Conservation (phyloP, 768 basidiomycete species). For the Leccinum sublutescens region DNA sequence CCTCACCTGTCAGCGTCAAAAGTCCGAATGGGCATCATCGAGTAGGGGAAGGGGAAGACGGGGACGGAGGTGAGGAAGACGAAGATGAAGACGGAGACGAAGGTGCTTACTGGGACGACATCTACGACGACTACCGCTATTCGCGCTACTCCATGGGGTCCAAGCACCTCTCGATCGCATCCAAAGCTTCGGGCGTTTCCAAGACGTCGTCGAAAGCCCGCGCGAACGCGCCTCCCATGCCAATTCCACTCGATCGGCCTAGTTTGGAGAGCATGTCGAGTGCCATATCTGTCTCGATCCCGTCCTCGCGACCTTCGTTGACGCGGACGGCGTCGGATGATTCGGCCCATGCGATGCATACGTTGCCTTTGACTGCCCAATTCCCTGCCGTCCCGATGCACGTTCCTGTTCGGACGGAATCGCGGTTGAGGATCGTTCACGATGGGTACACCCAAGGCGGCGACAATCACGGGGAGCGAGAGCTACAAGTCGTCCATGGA, state of each 20-base stretch:
- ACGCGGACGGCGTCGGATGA: constrained; percentile 25
- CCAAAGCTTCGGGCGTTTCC: constrained; percentile 24
- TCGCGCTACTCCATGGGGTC: constrained; percentile 56
- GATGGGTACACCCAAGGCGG: constrained; percentile 22
- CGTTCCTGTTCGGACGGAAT: constrained; percentile 31
- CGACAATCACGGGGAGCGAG: constrained; percentile 20
- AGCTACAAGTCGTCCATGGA: constrained; percentile 19
- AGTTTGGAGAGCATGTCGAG: constrained; percentile 28
- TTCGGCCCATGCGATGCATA: constrained; percentile 16
- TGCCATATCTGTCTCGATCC: constrained; percentile 13
- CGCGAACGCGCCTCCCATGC: constrained; percentile 27
- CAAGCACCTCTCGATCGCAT: constrained; percentile 19
- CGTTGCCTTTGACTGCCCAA: constrained; percentile 28
- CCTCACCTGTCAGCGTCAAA: constrained; percentile 15
- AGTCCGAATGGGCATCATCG: background rate
- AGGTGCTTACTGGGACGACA: constrained; percentile 64
- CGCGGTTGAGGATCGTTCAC: constrained; percentile 30
- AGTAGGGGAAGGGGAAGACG: constrained; percentile 9
- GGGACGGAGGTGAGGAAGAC: constrained; percentile 13
- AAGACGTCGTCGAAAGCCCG: constrained; percentile 27
- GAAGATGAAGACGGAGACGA: constrained; percentile 29
- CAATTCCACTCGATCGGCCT: constrained; percentile 24
- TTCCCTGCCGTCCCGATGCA: constrained; percentile 33
- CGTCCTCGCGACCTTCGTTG: constrained; percentile 20
- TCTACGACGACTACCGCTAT: constrained; percentile 80